Conservation (phyloP, 2,329 filamentous ascomycete genomes). For the Trichoderma arundinaceum region DNA sequence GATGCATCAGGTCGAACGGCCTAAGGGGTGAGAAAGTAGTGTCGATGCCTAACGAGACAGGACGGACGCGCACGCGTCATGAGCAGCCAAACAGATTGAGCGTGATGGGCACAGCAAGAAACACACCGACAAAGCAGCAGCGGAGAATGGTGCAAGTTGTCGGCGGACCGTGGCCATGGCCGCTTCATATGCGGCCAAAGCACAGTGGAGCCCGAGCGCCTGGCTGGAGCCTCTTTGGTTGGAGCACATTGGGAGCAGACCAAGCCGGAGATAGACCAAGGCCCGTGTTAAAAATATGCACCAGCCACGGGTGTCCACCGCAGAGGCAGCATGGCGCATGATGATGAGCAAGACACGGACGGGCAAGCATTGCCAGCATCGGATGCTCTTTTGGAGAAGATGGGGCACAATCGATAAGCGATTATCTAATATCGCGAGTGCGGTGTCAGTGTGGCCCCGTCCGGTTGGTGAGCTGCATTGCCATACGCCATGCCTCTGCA, state of each 20-base stretch:
- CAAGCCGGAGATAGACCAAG: slow-evolving; percentile 26
- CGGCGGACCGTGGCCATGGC: slow-evolving; percentile 37
- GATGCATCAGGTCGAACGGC: slow-evolving; percentile 19
- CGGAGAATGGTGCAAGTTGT: slow-evolving; percentile 31
- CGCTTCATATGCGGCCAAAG: slow-evolving; percentile 44
- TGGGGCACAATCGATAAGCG: slow-evolving; percentile 28
- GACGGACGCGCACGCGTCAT: slow-evolving; percentile 29
- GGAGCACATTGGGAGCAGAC: slow-evolving; percentile 30
- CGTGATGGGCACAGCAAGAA: slow-evolving; percentile 39
- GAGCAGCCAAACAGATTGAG: slow-evolving; percentile 39
- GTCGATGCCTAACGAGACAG: slow-evolving; percentile 33
- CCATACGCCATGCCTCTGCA: slow-evolving; percentile 18
- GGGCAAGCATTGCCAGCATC: slow-evolving; percentile 10
- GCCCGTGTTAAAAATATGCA: slow-evolving; percentile 28
- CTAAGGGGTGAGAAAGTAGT: slow-evolving; percentile 31
- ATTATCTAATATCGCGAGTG: slow-evolving; percentile 14
- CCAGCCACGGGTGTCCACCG: slow-evolving; percentile 30
- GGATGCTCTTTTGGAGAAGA: slow-evolving; percentile 12
- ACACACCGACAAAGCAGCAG: slow-evolving; percentile 46
- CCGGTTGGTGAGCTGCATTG: slow-evolving; percentile 20
- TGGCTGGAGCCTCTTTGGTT: slow-evolving; percentile 36
- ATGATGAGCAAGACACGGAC: slow-evolving; percentile 25
- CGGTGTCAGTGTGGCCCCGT: slow-evolving; percentile 20
- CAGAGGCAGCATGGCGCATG: slow-evolving; percentile 28
- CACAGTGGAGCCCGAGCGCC: slow-evolving; percentile 43